Percentiles rank a stretch among this genome's conserved stretches.
phyloP scores from a whole-genome alignment of 2,329 filamentous ascomycete genomes.

The Aspergillus pseudotamarii region DNA sequence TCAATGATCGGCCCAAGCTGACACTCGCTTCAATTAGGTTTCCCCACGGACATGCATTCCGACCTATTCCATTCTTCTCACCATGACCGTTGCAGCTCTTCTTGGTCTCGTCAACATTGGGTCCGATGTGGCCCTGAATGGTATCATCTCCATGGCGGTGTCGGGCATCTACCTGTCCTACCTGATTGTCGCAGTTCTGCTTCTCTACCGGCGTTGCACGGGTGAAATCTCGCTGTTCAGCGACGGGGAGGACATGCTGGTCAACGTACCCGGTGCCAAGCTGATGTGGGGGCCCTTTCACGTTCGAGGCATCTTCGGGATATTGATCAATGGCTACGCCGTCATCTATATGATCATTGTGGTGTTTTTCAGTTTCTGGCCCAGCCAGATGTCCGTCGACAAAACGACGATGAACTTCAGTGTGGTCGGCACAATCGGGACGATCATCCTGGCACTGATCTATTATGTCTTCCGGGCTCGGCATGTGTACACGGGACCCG shows the following conservation, averaged over 20 bases:
- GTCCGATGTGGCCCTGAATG: constrained; percentile 35
- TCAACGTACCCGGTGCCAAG: constrained; percentile 30
- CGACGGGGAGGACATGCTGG: constrained; percentile 21
- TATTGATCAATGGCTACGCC: constrained; percentile 48
- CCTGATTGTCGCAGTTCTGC: constrained; percentile 28
- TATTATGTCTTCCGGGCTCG: constrained; percentile 45
- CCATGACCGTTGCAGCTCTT: constrained; percentile 31
- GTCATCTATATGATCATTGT: constrained; percentile 51
- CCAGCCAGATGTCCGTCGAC: constrained; percentile 39
- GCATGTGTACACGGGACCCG: constrained; percentile 37
- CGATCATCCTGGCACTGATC: constrained; percentile 42
- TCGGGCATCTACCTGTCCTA: constrained; percentile 36
- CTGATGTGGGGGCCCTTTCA: constrained; percentile 36
- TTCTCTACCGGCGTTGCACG: constrained; percentile 31
- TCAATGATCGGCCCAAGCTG: not conserved
- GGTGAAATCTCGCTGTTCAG: constrained; percentile 22
- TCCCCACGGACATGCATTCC: constrained; percentile 30
- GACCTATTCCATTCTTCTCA: constrained; percentile 28
- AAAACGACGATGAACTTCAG: constrained; percentile 52
- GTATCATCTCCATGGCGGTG: constrained; percentile 37
- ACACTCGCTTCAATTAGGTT: constrained; percentile 16
- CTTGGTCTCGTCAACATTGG: constrained; percentile 39
- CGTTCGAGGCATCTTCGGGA: constrained; percentile 36
- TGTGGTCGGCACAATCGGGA: constrained; percentile 46
- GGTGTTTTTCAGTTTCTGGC: constrained; percentile 56